Evolutionary conservation across 2,329 filamentous ascomycete species (phyloP), one percentile per base, ranked within the genome.

Genomic region (Dactylellina leptospora): DNA sequence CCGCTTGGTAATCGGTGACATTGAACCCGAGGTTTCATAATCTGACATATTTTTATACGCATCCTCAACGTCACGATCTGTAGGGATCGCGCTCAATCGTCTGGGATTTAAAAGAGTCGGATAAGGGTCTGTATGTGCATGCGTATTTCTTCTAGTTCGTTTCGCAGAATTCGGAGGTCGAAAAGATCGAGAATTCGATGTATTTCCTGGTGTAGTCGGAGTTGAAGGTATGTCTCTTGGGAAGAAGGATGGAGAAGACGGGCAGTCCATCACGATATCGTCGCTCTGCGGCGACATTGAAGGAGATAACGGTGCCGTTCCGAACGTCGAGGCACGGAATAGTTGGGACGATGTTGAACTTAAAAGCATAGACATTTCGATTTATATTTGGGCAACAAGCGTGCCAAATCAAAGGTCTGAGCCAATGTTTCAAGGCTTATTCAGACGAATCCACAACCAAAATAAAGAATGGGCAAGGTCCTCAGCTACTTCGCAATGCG

Each of bases 161-260:
- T 72, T 72, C 3, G 68, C 68, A 10, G 68, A 72, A 28, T 72
- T 72, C 30, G 68, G 68, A 64, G 68, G 68, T 16, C 68, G 59
- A 47, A 64, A 72, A 47, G 59, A 60, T 22, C 59, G 59, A 10
- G 48, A 55, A 22, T 27, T 48, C 16, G 16, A 38, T 25, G 38
- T 22, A 9, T 53, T 33, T 44, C 68, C 68, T 30, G 68, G 68
- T 20, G 68, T 72, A n/a, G 68, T 72, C 2, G 68, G 68, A 3
- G 68, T 63, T 8, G 68, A 59, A 30, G 68, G 68, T 16, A 72
- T 64, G 33, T 72, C 68, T 22, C 59, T 51, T 3, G 59, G 53
- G 38, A 59, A 64, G 30, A 72, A 59, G 9, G 68, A 64, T 2
- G 68, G 68, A 16, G 68, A 72, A 4, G 68, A 64, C 4, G 68